Base-by-base conservation (phyloP, 371 early-diverging fungal species). In the Actinomucor elegans region DNA sequence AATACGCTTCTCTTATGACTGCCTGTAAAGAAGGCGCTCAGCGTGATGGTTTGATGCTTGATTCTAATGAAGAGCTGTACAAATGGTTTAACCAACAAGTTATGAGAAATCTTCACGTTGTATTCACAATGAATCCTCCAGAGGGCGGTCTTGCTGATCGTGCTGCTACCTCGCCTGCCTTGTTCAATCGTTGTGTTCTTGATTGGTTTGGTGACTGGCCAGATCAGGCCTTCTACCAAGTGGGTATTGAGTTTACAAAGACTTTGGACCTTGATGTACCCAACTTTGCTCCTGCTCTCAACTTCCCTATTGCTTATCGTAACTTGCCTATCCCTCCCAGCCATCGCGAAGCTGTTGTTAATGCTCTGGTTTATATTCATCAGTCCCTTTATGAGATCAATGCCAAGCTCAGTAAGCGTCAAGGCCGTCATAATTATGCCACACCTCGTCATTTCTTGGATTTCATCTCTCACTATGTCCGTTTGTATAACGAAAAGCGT, bases 171-270 rank as follows among this genome's bases (percentile, higher is more conserved):
- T 97, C 97, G 3, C 99, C 99, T 21, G 99, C 99, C 23, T 79
- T 99, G 72, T 99, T 99, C 88, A 99, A 99, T 73, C 93, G 99
- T 66, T 99, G 99, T 80, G 99, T 99, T 31, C 76, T 99, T 18
- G 96, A 99, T 73, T 99, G 98, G 98, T 96, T 96, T 55, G 99
- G 99, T 49, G 99, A 98, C 66, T 98, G 98, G 98, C 89, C 94
- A 7, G 93, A 94, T 61, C 94, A 95, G 68, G 97, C 97, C 8
- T 93, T 98, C 75, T 95, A 87, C 81, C 98, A 98, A 75, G 98
- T 99, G 14, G 98, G 94, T 46, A 87, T 87, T 55, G 97, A 97
- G 73, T 96, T 96, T 63, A 97, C 98, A 7, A 79, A 84, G 38
- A 80, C 86, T 7, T 70, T 97, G 35, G 99, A 98, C 65, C 77